phyloP scores from a whole-genome alignment of 768 basidiomycete species.

The Lactarius deliciosus region DNA sequence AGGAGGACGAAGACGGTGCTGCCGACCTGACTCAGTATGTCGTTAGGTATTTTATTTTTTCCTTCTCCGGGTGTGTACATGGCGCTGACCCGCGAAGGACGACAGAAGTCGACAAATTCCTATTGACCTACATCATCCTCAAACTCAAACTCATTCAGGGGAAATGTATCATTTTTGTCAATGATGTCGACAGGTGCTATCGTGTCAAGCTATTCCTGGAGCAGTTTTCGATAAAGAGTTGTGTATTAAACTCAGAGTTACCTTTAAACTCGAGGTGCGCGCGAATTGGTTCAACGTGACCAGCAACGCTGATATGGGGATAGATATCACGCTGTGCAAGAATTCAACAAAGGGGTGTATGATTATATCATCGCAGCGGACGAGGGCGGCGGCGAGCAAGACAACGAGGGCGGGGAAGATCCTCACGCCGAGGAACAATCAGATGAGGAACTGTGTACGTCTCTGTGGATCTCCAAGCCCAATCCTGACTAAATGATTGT shows the following conservation, averaged over 20 bases:
- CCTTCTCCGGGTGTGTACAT: background rate
- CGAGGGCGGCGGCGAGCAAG: constrained; percentile 63
- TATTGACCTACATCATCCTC: constrained; percentile 92
- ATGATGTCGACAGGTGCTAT: constrained; percentile 92
- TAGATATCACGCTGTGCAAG: constrained; percentile 95
- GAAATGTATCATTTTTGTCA: constrained; percentile 96
- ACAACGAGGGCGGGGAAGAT: constrained; percentile 51
- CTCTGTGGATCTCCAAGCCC: constrained; percentile 17
- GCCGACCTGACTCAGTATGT: constrained; percentile 83
- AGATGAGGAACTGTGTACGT: constrained; percentile 38
- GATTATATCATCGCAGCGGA: constrained; percentile 99
- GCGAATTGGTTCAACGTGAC: background rate
- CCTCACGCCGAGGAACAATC: constrained; percentile 43
- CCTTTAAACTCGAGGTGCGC: constrained; percentile 86
- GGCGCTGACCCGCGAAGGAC: constrained; percentile 15
- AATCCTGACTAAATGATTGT: background rate
- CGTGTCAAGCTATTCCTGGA: constrained; percentile 97
- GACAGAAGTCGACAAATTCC: constrained; percentile 93
- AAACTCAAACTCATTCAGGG: constrained; percentile 95
- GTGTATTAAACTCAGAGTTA: constrained; percentile 93
- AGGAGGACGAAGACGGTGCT: constrained; percentile 83
- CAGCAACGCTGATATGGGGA: constrained; percentile 17
- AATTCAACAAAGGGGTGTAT: constrained; percentile 98
- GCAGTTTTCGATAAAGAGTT: constrained; percentile 94
- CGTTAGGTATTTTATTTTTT: constrained; percentile 54